Evolutionary conservation across 371 early-diverging fungal species (phyloP).

Genomic region (Amoeboaphelidium occidentale): DNA sequence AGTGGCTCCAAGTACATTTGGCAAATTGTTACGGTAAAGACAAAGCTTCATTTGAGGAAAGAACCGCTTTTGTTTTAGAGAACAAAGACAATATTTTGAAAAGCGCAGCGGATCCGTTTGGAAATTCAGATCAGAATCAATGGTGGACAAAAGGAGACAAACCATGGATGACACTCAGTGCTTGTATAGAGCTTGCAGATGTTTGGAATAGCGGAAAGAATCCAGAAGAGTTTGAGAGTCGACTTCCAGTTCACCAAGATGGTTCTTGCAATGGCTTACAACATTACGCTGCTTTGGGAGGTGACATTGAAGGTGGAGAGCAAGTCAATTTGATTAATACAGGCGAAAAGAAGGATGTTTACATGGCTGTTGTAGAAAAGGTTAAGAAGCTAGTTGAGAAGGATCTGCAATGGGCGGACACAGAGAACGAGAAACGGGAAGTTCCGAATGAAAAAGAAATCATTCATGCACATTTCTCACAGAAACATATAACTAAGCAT

Average conservation of each 20-base stretch:
- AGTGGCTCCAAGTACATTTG: constrained; percentile 87
- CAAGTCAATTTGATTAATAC: constrained; percentile 67
- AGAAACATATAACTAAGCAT: not conserved
- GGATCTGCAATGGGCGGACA: constrained; percentile 10
- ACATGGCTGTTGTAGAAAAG: constrained; percentile 57
- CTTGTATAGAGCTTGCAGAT: constrained; percentile 57
- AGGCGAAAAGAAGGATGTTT: constrained; percentile 79
- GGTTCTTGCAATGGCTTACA: constrained; percentile 96
- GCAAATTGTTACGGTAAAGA: constrained; percentile 81
- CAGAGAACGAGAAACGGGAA: not conserved
- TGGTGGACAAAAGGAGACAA: constrained; percentile 85
- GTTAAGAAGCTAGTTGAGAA: constrained; percentile 40
- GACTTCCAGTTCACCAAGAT: constrained; percentile 85
- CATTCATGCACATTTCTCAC: not conserved
- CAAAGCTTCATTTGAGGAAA: constrained; percentile 64
- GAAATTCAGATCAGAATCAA: constrained; percentile 20
- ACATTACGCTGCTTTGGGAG: constrained; percentile 93
- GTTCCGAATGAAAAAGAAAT: not conserved
- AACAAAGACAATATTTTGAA: constrained; percentile 50
- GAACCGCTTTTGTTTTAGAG: constrained; percentile 42
- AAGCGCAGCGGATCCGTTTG: constrained; percentile 53
- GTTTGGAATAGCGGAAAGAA: constrained; percentile 40
- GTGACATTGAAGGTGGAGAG: constrained; percentile 67
- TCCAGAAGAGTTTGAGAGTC: constrained; percentile 40
- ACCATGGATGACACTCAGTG: constrained; percentile 83